Conservation (phyloP, 306 rosid species). For the Rosa persica region DNA sequence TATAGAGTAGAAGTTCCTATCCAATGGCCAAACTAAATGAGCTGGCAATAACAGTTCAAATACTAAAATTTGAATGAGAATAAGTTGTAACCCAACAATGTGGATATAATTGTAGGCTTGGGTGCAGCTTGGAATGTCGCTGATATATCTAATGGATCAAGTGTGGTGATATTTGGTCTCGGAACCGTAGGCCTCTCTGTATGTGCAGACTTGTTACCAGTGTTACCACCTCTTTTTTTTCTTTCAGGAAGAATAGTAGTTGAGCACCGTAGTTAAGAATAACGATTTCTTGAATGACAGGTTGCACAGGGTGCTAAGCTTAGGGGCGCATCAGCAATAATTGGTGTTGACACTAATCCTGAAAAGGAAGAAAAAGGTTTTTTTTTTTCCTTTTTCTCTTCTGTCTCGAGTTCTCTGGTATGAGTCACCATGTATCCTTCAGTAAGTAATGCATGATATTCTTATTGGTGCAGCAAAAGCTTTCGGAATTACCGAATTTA, state of each 20-base stretch:
- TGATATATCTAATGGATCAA: slow-evolving; percentile 75
- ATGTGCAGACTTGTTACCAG: slow-evolving; percentile 35
- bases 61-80: neutral
- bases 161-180: slow-evolving; percentile 92
- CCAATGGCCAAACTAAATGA: neutral
- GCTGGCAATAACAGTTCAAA: neutral
- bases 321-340: slow-evolving; percentile 82
- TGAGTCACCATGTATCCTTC: slow-evolving; percentile 10
- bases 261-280: slow-evolving; percentile 21
- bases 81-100: slow-evolving; percentile 12
- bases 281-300: slow-evolving; percentile 33
- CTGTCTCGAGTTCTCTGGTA: slow-evolving; percentile 5
- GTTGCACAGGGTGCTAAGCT: slow-evolving; percentile 90
- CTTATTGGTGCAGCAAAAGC: slow-evolving; percentile 60
- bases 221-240: neutral
- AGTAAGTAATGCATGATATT: slow-evolving; percentile 26
- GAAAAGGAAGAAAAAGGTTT: slow-evolving; percentile 71
- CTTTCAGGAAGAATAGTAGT: slow-evolving; percentile 14
- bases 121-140: slow-evolving; percentile 99
- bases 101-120: slow-evolving; percentile 50
- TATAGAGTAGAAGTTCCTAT: neutral
- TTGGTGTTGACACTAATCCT: slow-evolving; percentile 87
- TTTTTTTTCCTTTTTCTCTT: neutral
- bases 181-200: slow-evolving; percentile 98
- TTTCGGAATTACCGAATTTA: slow-evolving; percentile 79